A percentile compares a stretch with the other conserved stretches of the same genome.
These are phyloP conservation scores for Zygosaccharomyces gambellarensis DNA, from an alignment of 805 yeast genomes.

Conservation along the genomic window DNA sequence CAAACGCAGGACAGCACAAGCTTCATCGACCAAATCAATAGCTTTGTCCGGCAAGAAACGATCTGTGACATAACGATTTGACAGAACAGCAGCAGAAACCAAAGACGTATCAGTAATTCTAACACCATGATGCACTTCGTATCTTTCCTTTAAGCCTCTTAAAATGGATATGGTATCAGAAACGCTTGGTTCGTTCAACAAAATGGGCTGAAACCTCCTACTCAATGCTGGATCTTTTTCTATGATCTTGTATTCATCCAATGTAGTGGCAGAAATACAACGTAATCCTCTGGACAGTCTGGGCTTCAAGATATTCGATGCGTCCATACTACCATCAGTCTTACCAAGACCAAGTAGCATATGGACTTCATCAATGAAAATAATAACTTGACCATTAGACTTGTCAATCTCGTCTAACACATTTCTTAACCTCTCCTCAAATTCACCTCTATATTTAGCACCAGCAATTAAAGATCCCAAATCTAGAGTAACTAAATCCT, in stretches of 20 bases:
- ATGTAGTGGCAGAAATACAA: slow-evolving; percentile 94
- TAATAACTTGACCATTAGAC: slow-evolving; percentile 65
- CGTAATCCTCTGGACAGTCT: slow-evolving; percentile 91
- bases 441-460: slow-evolving; percentile 93
- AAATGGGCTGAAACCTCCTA: slow-evolving; percentile 86
- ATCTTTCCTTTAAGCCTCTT: slow-evolving; percentile 88
- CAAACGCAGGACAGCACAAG: slow-evolving; percentile 87
- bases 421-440: slow-evolving; percentile 80
- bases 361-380: slow-evolving; percentile 89
- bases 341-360: slow-evolving; percentile 86
- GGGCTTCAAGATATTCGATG: slow-evolving; percentile 88
- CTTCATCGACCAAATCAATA: slow-evolving; percentile 93
- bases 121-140: slow-evolving; percentile 97
- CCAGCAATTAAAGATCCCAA: slow-evolving; percentile 88
- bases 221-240: slow-evolving; percentile 96
- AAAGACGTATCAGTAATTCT: slow-evolving; percentile 87
- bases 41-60: slow-evolving; percentile 94
- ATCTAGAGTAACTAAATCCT: slow-evolving; percentile 77
- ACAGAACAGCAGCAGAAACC: slow-evolving; percentile 87
- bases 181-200: slow-evolving; percentile 82
- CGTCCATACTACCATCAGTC: slow-evolving; percentile 93
- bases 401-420: slow-evolving; percentile 82
- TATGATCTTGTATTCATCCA: slow-evolving; percentile 90
- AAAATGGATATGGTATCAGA: slow-evolving; percentile 87
- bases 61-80: slow-evolving; percentile 87